Evolutionary conservation across 176 grass and related monocot genomes (phyloP).

Genomic region (Bromus sterilis): DNA sequence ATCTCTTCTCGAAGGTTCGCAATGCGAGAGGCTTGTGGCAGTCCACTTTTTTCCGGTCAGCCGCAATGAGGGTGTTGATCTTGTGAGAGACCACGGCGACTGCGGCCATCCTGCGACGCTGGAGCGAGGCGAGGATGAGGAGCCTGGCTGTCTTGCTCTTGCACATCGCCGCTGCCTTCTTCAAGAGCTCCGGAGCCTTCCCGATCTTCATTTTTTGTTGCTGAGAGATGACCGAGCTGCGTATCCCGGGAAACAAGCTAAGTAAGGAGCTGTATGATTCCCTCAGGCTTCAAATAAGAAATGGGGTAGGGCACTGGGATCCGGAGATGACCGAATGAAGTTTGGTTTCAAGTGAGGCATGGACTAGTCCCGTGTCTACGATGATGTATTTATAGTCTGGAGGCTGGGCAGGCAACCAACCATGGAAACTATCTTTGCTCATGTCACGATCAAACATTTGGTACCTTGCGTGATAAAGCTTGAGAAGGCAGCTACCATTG

Average conservation of each 20-base stretch:
- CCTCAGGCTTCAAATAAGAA: not conserved
- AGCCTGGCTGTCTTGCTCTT: not conserved
- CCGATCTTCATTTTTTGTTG: not conserved
- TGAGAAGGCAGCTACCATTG: not conserved
- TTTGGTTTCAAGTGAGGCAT: constrained; percentile 14
- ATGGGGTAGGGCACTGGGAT: not conserved
- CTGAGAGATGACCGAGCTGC: not conserved
- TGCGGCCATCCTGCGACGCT: not conserved
- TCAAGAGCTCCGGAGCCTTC: not conserved
- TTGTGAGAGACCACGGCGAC: not conserved
- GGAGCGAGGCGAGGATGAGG: not conserved
- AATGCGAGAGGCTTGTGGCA: not conserved
- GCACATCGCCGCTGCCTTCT: not conserved
- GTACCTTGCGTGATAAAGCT: not conserved
- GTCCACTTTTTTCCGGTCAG: not conserved
- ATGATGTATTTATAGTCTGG: not conserved
- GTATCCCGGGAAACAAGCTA: no score
- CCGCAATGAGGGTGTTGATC: not conserved
- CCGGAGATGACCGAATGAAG: not conserved
- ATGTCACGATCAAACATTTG: constrained; percentile 5
- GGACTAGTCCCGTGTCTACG: constrained; percentile 15
- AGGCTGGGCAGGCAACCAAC: not conserved
- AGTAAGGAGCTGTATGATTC: not conserved
- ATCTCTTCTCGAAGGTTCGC: not conserved
- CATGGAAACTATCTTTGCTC: not conserved